These are phyloP conservation scores for Mollisiaceae sp. DNA, from an alignment of 2,329 filamentous ascomycete species.

Conservation along the genomic window DNA sequence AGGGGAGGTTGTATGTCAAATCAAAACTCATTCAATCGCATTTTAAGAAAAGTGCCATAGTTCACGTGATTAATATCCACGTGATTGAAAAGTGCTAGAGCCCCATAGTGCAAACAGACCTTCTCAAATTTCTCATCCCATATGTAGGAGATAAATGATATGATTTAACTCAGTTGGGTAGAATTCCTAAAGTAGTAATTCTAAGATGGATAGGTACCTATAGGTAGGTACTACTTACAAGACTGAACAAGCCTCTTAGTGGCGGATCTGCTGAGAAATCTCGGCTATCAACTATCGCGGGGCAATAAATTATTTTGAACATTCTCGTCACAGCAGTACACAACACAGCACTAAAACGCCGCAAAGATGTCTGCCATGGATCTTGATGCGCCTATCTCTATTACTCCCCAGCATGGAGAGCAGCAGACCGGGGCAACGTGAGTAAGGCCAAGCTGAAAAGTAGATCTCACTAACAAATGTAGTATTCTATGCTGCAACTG, in stretches of 20 bases:
- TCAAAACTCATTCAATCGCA: neutral
- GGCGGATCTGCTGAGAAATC: constrained; percentile 25
- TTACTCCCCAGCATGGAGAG: constrained; percentile 45
- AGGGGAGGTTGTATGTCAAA: neutral
- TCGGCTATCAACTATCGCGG: constrained; percentile 25
- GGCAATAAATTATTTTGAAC: constrained; percentile 25
- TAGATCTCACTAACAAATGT: constrained; percentile 29
- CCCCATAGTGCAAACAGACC: too few relatives aligned
- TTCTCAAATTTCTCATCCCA: too few relatives aligned
- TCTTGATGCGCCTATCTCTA: constrained; percentile 59
- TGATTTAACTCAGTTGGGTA: too few relatives aligned
- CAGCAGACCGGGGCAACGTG: constrained; percentile 57
- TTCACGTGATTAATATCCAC: too few relatives aligned
- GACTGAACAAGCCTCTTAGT: constrained; percentile 2
- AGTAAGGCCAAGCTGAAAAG: constrained; percentile 36
- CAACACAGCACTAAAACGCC: constrained; percentile 24
- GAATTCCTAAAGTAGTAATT: too few relatives aligned
- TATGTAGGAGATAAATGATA: too few relatives aligned
- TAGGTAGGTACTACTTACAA: too few relatives aligned
- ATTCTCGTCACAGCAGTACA: constrained; percentile 32
- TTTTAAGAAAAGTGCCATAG: too few relatives aligned
- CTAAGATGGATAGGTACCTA: too few relatives aligned
- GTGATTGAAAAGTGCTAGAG: neutral
- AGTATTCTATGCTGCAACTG: constrained; percentile 99
- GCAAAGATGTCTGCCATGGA: constrained; percentile 62